A percentile compares a stretch with the other conserved stretches of the same genome.
These are phyloP conservation scores for Neospora caninum DNA, from an alignment of 169 alveolate genomes.

Conservation along the genomic window DNA sequence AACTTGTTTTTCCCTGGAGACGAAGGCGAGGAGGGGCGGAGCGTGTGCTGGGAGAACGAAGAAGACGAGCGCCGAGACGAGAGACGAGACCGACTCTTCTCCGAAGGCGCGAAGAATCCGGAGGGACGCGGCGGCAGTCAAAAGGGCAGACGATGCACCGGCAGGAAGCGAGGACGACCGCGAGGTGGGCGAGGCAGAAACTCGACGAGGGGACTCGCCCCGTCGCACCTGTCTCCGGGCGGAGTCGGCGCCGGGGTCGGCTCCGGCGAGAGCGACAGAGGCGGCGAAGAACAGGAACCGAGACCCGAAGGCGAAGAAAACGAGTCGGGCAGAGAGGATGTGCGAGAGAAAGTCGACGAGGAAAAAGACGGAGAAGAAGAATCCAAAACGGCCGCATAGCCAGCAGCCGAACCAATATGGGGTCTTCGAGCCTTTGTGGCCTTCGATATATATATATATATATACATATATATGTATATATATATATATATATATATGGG, in stretches of 20 bases:
- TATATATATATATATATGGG: no score
- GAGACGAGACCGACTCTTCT: background rate
- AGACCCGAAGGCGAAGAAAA: background rate
- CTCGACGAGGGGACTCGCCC: background rate
- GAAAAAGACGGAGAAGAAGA: no score
- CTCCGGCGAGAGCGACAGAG: background rate
- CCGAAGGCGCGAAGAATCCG: background rate
- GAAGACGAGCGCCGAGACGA: background rate
- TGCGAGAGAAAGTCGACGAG: background rate
- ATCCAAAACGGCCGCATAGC: no score
- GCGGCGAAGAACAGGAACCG: background rate
- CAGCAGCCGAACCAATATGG: no score
- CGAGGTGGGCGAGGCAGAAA: background rate
- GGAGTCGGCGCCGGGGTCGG: background rate
- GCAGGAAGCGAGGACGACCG: background rate
- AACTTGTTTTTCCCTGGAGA: background rate
- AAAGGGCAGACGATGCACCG: background rate
- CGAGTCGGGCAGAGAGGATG: background rate
- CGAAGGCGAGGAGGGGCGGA: background rate
- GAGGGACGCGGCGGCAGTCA: background rate
- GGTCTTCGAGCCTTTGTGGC: no score
- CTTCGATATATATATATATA: no score
- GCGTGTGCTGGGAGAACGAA: background rate
- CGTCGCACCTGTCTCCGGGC: background rate
- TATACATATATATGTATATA: no score